A percentile compares a stretch with the other conserved stretches of the same genome.
These are phyloP conservation scores for Hanseniaspora lachancei DNA, from an alignment of 805 yeast species.

Conservation along the genomic window DNA sequence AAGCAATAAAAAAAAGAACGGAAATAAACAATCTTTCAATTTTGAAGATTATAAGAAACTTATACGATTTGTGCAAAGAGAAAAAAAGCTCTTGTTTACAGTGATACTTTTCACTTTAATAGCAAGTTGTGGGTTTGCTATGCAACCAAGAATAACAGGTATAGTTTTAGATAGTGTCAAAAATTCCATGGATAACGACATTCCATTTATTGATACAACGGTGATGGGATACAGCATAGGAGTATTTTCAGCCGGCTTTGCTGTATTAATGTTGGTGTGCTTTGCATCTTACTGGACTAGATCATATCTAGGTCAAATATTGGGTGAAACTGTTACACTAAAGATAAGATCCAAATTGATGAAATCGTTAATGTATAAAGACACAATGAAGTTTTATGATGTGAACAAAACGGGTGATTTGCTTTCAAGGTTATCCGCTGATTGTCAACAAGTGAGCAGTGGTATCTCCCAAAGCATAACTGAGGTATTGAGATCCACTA, in stretches of 20 bases:
- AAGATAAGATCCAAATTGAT: conserved; percentile 60
- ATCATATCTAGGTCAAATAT: conserved; percentile 36
- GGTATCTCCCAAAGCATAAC: conserved; percentile 82
- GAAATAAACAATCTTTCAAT: conserved; percentile 7
- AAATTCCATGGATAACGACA: conserved; percentile 1
- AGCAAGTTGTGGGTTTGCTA: conserved; percentile 12
- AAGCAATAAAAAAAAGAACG: neutral
- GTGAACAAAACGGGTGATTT: conserved; percentile 89
- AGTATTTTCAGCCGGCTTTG: neutral
- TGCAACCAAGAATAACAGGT: conserved; percentile 38
- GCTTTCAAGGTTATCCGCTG: conserved; percentile 78
- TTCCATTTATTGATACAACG: conserved; percentile 1
- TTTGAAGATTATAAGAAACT: conserved; percentile 7
- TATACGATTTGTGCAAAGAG: conserved; percentile 10
- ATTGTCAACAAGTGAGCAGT: conserved; percentile 77
- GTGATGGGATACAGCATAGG: conserved; percentile 2
- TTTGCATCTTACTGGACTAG: conserved; percentile 68
- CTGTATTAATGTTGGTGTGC: conserved; percentile 34
- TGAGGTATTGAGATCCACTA: conserved; percentile 74
- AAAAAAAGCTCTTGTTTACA: conserved; percentile 3
- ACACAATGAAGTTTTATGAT: conserved; percentile 76
- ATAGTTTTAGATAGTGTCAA: conserved; percentile 32
- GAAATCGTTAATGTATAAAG: conserved; percentile 68
- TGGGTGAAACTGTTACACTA: conserved; percentile 81
- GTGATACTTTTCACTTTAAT: conserved; percentile 6